phyloP scores from a whole-genome alignment of 371 early-diverging fungal genomes.

The Mucor piriformis region DNA sequence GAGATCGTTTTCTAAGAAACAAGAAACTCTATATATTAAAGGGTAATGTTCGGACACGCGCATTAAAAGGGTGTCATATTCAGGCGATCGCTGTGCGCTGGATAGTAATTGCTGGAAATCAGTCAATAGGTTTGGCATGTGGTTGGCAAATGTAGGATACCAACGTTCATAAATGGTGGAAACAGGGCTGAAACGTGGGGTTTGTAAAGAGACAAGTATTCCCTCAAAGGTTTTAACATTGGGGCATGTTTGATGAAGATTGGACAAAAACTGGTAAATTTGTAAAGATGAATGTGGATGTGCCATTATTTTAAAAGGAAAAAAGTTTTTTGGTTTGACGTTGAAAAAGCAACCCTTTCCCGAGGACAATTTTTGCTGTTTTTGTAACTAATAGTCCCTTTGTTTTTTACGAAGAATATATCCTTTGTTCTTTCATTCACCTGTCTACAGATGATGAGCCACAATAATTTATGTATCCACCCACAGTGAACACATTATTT shows the following conservation, averaged over 20 bases:
- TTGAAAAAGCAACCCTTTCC: background rate
- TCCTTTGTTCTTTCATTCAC: too few relatives aligned
- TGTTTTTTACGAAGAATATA: too few relatives aligned
- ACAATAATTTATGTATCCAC: too few relatives aligned
- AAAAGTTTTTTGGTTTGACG: too few relatives aligned
- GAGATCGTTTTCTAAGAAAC: conserved; percentile 22
- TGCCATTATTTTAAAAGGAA: conserved; percentile 7
- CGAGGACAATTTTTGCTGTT: background rate
- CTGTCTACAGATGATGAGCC: too few relatives aligned
- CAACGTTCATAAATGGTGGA: conserved; percentile 10
- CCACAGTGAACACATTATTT: too few relatives aligned
- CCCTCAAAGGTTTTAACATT: conserved; percentile 9
- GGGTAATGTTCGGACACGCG: conserved; percentile 18
- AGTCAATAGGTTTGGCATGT: conserved; percentile 2
- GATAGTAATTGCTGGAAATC: conserved; percentile 11
- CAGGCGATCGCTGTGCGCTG: conserved; percentile 9
- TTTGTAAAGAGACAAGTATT: conserved; percentile 11
- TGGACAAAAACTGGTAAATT: conserved; percentile 19
- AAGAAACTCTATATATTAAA: conserved; percentile 25
- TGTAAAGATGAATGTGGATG: conserved; percentile 25
- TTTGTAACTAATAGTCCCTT: too few relatives aligned
- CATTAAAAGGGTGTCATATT: conserved; percentile 13
- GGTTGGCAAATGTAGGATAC: conserved; percentile 3
- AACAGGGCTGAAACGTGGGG: conserved; percentile 20
- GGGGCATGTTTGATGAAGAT: conserved; percentile 9